phyloP scores from a whole-genome alignment of 768 basidiomycete species.

The Lactarius hatsudake region DNA sequence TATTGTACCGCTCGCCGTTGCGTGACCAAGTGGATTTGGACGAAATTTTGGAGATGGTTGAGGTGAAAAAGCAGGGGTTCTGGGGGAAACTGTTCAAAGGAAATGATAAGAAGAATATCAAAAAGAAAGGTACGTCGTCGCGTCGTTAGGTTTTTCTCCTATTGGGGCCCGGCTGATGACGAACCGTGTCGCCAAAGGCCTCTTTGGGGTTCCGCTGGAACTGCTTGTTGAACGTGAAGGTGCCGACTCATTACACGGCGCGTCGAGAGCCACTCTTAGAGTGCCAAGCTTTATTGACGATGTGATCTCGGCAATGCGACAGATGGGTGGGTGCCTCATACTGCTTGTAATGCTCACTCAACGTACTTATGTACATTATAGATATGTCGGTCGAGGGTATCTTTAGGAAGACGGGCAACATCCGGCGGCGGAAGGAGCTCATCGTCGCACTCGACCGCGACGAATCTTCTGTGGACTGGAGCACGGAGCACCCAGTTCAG shows the following conservation, averaged over 20 bases:
- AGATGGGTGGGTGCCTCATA: slow-evolving; percentile 76
- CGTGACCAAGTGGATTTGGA: slow-evolving; percentile 86
- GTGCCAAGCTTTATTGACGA: slow-evolving; percentile 99
- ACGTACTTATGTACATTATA: slow-evolving; percentile 34
- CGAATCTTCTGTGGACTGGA: slow-evolving; percentile 84
- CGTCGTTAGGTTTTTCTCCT: not conserved
- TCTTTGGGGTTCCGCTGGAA: slow-evolving; percentile 92
- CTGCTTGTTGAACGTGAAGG: slow-evolving; percentile 91
- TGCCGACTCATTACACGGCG: slow-evolving; percentile 90
- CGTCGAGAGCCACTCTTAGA: slow-evolving; percentile 76
- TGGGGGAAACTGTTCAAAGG: slow-evolving; percentile 95
- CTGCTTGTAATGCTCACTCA: not conserved
- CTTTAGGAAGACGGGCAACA: slow-evolving; percentile 98
- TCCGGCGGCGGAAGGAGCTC: slow-evolving; percentile 85
- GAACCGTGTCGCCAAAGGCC: slow-evolving; percentile 49
- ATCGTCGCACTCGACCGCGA: slow-evolving; percentile 95
- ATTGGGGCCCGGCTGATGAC: slow-evolving; percentile 18
- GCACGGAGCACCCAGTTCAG: slow-evolving; percentile 95
- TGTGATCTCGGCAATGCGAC: slow-evolving; percentile 95
- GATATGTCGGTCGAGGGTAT: slow-evolving; percentile 99
- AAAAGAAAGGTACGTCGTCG: slow-evolving; percentile 68
- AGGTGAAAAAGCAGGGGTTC: slow-evolving; percentile 89
- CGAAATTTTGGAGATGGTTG: slow-evolving; percentile 90
- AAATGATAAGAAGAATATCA: slow-evolving; percentile 84
- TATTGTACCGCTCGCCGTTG: slow-evolving; percentile 73